A percentile compares a stretch with the other conserved stretches of the same genome.
These are phyloP conservation scores for Lentinula detonsa DNA, from an alignment of 768 basidiomycete genomes.

Conservation along the genomic window DNA sequence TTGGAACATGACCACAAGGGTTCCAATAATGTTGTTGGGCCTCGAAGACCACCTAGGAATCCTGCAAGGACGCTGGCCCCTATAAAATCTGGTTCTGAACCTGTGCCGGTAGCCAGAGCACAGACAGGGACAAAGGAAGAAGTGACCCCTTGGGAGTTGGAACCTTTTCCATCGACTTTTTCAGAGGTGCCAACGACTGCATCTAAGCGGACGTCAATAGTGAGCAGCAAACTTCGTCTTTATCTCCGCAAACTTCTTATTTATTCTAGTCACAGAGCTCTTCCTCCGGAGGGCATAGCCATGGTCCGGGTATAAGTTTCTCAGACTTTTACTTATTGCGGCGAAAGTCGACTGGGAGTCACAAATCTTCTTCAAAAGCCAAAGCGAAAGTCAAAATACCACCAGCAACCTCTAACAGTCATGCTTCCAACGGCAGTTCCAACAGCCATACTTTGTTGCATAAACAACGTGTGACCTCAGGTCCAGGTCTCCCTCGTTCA, in stretches of 20 bases:
- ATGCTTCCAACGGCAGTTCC: not conserved
- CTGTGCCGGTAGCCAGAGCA: slow-evolving; percentile 5
- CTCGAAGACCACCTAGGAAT: slow-evolving; percentile 6
- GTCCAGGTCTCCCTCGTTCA: not conserved
- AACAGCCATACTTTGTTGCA: not conserved
- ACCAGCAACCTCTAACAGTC: not conserved
- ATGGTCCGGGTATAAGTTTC: slow-evolving; percentile 14
- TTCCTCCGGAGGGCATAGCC: slow-evolving; percentile 17
- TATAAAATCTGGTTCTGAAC: not conserved
- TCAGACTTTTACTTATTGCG: slow-evolving; percentile 22
- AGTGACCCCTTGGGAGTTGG: slow-evolving; percentile 34
- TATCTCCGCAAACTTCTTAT: not conserved
- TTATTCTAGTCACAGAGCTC: slow-evolving; percentile 19
- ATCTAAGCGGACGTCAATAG: not conserved
- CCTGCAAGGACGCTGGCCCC: not conserved
- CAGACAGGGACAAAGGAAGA: slow-evolving; percentile 27
- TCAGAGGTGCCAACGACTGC: slow-evolving; percentile 4
- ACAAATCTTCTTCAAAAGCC: slow-evolving; percentile 13
- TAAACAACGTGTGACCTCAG: not conserved
- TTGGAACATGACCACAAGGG: not conserved
- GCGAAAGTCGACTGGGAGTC: slow-evolving; percentile 26
- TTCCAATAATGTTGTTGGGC: not conserved
- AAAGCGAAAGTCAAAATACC: not conserved
- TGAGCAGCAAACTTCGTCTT: not conserved
- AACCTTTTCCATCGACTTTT: slow-evolving; percentile 10